Evolutionary conservation across 306 rosid genomes (phyloP), one percentile per base, ranked within the genome.

Genomic region (Coriaria nepalensis): DNA sequence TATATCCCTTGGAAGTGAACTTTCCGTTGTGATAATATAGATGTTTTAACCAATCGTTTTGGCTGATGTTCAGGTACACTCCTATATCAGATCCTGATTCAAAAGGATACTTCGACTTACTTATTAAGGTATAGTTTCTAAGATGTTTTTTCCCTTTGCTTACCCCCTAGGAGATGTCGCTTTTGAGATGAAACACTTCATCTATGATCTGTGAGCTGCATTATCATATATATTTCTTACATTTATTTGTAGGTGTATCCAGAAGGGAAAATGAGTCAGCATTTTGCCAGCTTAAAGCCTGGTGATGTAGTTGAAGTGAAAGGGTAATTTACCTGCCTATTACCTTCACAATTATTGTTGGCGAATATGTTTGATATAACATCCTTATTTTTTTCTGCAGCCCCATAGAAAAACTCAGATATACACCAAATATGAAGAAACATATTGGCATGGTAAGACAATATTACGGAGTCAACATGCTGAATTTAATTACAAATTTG

Each of bases 221-320:
- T 20, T 20, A 20, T 20, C 29, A 20, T 20, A 20, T 20, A 48
- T 64, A 43, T 66, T 45, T 38, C 49, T 64, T 53, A 44, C 34
- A 46, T 59, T 48, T 55, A 67, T 32, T 59, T 62, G 66, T 65
- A 86, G 96, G 86, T 92, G 66, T 92, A 86, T 56, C 99, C 99
- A 37, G 82, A 78, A 53, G 99, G 99, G 39, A 82, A 82, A 79
- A 86, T 92, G 96, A 92, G 94, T 70, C 99, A 82, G 71, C 93
- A 92, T 82, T 86, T 92, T 40, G 93, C 94, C 46, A 92, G 87
- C 81, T 72, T 92, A 64, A 92, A 86, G 65, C 94, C 94, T 5
- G 99, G 99, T 10, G 99, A 92, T 64, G 77, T 72, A 49, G 73
- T 86, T 70, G 99, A 92, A 82, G 93, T 92, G 72, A 92, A 92